Evolutionary conservation across 768 basidiomycete genomes (phyloP).

Genomic region (Rhizopogon rudus): DNA sequence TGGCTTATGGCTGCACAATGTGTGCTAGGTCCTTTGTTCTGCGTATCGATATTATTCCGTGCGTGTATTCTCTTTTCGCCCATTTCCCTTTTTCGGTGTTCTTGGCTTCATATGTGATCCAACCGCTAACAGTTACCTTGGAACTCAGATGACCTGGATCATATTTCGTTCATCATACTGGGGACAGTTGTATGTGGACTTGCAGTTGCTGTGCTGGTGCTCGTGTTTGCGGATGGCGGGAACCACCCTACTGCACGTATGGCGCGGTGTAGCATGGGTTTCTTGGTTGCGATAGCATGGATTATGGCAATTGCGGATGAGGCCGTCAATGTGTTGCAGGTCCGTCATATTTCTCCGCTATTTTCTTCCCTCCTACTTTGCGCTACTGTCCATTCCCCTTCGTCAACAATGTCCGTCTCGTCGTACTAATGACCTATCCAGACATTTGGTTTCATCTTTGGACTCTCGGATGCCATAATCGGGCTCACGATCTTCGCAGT

Average conservation of each 20-base stretch:
- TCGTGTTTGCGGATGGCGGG: constrained; percentile 56
- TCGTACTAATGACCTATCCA: constrained; percentile 26
- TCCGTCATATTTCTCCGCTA: constrained; percentile 25
- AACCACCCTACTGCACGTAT: constrained; percentile 53
- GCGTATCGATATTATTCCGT: constrained; percentile 74
- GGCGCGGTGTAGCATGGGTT: constrained; percentile 85
- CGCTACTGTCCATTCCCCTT: not conserved
- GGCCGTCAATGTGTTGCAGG: constrained; percentile 86
- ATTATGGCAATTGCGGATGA: constrained; percentile 98
- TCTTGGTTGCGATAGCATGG: constrained; percentile 89
- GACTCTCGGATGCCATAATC: constrained; percentile 94
- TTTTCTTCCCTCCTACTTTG: not conserved
- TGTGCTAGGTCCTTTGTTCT: constrained; percentile 76
- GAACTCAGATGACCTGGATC: constrained; percentile 37
- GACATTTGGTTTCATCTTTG: constrained; percentile 93
- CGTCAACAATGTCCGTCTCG: not conserved
- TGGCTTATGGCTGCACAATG: constrained; percentile 87
- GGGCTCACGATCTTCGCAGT: constrained; percentile 96
- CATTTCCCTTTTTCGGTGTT: not conserved
- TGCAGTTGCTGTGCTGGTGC: constrained; percentile 47
- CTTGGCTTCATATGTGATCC: not conserved
- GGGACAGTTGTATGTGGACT: constrained; percentile 53
- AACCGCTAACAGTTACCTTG: not conserved
- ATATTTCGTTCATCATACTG: constrained; percentile 48
- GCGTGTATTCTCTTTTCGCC: constrained; percentile 22